A percentile compares a stretch with the other conserved stretches of the same genome.
phyloP scores from a whole-genome alignment of 1,139 yeast genomes.

The Candida sojae region DNA sequence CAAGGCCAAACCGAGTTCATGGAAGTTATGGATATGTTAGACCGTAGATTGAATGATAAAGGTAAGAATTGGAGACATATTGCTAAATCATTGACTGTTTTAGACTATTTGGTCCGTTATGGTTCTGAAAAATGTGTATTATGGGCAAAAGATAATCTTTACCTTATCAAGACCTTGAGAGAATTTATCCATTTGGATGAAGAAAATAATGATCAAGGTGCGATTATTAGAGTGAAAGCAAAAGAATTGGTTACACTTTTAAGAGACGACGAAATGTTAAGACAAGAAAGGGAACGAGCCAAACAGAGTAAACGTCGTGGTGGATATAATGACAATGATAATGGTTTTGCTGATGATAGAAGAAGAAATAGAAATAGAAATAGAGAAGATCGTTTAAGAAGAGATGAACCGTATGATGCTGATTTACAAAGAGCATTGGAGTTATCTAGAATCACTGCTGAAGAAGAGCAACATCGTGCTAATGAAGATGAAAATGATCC shows the following conservation, averaged over 20 bases:
- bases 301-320: constrained; percentile 18
- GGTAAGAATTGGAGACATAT: constrained; percentile 99
- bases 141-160: constrained; percentile 92
- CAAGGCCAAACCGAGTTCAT: constrained; percentile 73
- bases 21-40: constrained; percentile 95
- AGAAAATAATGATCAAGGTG: constrained; percentile 82
- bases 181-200: constrained; percentile 90
- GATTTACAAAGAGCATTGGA: constrained; percentile 84
- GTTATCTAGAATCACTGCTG: constrained; percentile 80
- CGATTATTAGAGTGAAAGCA: constrained; percentile 86
- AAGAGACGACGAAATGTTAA: constrained; percentile 81
- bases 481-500: constrained; percentile 58
- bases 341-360: constrained; percentile 14
- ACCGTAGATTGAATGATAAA: constrained; percentile 89
- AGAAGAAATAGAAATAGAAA: constrained; percentile 23
- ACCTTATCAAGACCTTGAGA: constrained; percentile 84
- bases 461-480: constrained; percentile 55
- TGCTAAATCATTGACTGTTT: constrained; percentile 83
- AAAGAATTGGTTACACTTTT: constrained; percentile 81
- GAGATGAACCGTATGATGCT: constrained; percentile 63
- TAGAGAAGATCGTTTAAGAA: constrained; percentile 15
- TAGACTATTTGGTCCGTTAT: constrained; percentile 82
- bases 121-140: constrained; percentile 91
- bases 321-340: constrained; percentile 7
- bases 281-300: constrained; percentile 65